Evolutionary conservation across 1,284 basidiomycete genomes (phyloP).

Genomic region (Mycosarcoma maydis): DNA sequence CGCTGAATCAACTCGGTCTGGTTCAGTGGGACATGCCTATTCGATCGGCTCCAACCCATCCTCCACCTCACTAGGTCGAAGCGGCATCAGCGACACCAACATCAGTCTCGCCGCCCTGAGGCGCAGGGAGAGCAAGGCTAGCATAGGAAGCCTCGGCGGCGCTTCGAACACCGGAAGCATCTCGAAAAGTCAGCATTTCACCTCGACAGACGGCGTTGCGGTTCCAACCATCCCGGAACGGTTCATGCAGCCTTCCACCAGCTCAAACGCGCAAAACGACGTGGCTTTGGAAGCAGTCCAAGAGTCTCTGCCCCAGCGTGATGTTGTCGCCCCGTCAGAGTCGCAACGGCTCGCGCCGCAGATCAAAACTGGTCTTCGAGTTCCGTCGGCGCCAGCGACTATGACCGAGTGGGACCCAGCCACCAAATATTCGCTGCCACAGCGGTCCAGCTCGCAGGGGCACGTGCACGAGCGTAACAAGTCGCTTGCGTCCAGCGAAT

Average conservation of each 20-base stretch:
- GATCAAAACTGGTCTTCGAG: slow-evolving; percentile 15
- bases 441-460: slow-evolving; percentile 42
- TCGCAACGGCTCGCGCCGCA: slow-evolving; percentile 10
- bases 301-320: neutral
- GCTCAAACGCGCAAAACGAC: slow-evolving; percentile 4
- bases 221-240: slow-evolving; percentile 36
- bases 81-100: neutral
- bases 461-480: slow-evolving; percentile 28
- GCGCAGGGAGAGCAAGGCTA: slow-evolving; percentile 29
- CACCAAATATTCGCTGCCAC: slow-evolving; percentile 20
- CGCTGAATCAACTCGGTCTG: neutral
- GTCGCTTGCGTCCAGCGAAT: slow-evolving; percentile 27
- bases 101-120: slow-evolving; percentile 1
- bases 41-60: slow-evolving; percentile 31
- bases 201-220: slow-evolving; percentile 22
- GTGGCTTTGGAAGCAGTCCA: neutral
- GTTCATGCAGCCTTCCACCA: slow-evolving; percentile 27
- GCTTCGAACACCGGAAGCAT: slow-evolving; percentile 18
- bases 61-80: slow-evolving; percentile 17
- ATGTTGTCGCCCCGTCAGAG: neutral
- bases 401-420: slow-evolving; percentile 14
- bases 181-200: slow-evolving; percentile 17
- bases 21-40: slow-evolving; percentile 10
- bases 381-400: slow-evolving; percentile 36
- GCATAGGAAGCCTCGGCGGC: slow-evolving; percentile 18